phyloP scores from a whole-genome alignment of 495 filamentous ascomycete species.

The Aspergillus homomorphus region DNA sequence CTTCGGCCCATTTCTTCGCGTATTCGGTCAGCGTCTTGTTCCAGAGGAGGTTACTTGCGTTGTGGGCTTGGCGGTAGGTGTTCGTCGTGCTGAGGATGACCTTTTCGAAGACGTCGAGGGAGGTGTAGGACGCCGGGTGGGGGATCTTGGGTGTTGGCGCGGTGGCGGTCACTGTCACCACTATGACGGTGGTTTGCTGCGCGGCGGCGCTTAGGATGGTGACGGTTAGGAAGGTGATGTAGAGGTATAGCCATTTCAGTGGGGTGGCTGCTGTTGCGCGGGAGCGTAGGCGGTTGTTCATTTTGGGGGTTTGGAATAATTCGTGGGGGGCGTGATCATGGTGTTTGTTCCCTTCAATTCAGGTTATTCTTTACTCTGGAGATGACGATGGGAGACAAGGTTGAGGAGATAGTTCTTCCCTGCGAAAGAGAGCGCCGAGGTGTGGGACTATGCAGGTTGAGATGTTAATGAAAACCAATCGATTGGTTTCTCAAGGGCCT shows the following conservation, averaged over 20 bases:
- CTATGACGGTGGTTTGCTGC: constrained; percentile 12
- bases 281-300: too few relatives aligned
- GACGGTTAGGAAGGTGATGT: constrained; percentile 1
- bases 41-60: constrained; percentile 60
- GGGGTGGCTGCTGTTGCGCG: not conserved
- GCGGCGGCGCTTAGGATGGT: constrained; percentile 7
- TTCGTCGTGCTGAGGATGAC: constrained; percentile 66
- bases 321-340: not conserved
- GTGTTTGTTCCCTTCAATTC: not conserved
- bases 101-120: constrained; percentile 47
- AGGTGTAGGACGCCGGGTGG: constrained; percentile 46
- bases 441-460: not conserved
- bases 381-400: not conserved
- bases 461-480: not conserved
- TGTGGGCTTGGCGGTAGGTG: constrained; percentile 61
- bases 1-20: constrained; percentile 49
- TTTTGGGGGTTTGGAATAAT: not conserved
- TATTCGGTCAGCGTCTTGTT: constrained; percentile 59
- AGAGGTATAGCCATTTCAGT: not conserved
- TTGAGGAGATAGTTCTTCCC: too few relatives aligned
- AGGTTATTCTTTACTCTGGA: too few relatives aligned
- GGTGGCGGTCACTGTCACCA: constrained; percentile 24
- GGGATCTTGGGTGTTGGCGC: constrained; percentile 26
- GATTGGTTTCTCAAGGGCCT: not conserved
- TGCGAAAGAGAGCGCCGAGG: not conserved